Evolutionary conservation across 768 basidiomycete species (phyloP).

Genomic region (Rhodotorula toruloides): DNA sequence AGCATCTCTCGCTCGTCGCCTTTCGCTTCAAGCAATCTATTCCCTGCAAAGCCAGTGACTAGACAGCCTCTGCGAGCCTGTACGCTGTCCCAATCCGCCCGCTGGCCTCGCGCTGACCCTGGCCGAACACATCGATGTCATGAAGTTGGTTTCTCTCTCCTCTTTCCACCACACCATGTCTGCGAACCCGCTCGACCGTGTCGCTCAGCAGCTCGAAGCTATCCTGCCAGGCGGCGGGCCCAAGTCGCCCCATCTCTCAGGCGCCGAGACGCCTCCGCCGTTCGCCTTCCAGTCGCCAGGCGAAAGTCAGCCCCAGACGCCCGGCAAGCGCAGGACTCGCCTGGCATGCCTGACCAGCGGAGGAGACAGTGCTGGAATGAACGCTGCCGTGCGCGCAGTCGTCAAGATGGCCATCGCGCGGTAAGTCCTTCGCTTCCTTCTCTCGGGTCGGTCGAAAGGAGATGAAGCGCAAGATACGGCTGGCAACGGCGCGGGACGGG

Average conservation of each 20-base stretch:
- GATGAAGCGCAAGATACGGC: too few relatives aligned
- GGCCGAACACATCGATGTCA: too few relatives aligned
- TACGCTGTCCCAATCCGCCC: too few relatives aligned
- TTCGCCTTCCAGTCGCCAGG: not conserved
- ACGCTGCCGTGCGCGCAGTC: conserved; percentile 85
- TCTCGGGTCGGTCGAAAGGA: too few relatives aligned
- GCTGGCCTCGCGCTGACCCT: too few relatives aligned
- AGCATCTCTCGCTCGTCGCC: too few relatives aligned
- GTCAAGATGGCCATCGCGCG: conserved; percentile 88
- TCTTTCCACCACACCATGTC: not conserved
- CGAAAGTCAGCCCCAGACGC: not conserved
- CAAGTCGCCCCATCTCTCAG: conserved; percentile 9
- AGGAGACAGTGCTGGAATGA: conserved; percentile 90
- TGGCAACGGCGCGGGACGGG: too few relatives aligned
- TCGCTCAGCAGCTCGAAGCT: conserved; percentile 18
- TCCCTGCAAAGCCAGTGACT: too few relatives aligned
- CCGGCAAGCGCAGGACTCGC: conserved; percentile 19
- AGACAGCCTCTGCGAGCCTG: too few relatives aligned
- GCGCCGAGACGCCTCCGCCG: conserved; percentile 12
- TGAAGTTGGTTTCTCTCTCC: not conserved
- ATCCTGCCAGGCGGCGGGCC: conserved; percentile 7
- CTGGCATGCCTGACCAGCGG: conserved; percentile 85
- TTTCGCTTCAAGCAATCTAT: too few relatives aligned
- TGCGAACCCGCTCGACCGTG: conserved; percentile 19
- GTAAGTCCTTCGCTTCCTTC: conserved; percentile 51